A percentile compares a stretch with the other conserved stretches of the same genome.
phyloP scores from a whole-genome alignment of 2,329 filamentous ascomycete species.

The Aspergillus novofumigatus region DNA sequence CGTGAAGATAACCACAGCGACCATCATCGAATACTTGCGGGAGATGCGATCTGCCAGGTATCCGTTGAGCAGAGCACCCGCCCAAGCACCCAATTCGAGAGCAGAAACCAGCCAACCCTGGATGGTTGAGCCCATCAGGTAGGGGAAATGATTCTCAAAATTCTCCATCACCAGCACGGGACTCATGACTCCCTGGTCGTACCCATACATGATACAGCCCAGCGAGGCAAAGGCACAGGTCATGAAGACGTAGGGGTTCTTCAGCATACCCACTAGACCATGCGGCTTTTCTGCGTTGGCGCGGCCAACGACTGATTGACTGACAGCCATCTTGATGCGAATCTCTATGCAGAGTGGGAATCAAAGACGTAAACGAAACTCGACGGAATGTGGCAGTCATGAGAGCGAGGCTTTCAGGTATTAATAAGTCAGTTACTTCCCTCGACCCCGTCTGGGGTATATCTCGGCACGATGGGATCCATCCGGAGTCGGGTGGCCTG shows the following conservation, averaged over 20 bases:
- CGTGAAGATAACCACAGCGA: conserved; percentile 32
- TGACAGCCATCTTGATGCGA: conserved; percentile 19
- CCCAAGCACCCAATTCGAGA: conserved; percentile 35
- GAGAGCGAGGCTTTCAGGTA: too few relatives aligned
- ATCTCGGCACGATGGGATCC: too few relatives aligned
- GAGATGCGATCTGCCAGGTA: conserved; percentile 27
- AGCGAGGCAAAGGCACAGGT: conserved; percentile 34
- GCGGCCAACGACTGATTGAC: conserved; percentile 38
- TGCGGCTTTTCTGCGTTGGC: conserved; percentile 36
- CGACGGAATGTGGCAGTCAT: too few relatives aligned
- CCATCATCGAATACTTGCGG: conserved; percentile 32
- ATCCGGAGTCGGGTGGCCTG: too few relatives aligned
- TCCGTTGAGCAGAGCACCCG: conserved; percentile 29
- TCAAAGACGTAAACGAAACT: too few relatives aligned
- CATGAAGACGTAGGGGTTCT: conserved; percentile 40
- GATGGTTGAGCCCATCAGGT: conserved; percentile 26
- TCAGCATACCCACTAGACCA: conserved; percentile 37
- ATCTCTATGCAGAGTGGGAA: too few relatives aligned
- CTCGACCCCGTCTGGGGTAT: too few relatives aligned
- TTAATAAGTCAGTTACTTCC: too few relatives aligned
- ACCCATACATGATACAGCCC: conserved; percentile 32
- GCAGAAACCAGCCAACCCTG: conserved; percentile 33
- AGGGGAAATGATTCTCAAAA: conserved; percentile 33
- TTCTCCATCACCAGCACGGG: conserved; percentile 36
- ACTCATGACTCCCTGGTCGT: conserved; percentile 35